Evolutionary conservation across 1,284 basidiomycete genomes (phyloP).

Genomic region (Singerocomus rubriflavus): DNA sequence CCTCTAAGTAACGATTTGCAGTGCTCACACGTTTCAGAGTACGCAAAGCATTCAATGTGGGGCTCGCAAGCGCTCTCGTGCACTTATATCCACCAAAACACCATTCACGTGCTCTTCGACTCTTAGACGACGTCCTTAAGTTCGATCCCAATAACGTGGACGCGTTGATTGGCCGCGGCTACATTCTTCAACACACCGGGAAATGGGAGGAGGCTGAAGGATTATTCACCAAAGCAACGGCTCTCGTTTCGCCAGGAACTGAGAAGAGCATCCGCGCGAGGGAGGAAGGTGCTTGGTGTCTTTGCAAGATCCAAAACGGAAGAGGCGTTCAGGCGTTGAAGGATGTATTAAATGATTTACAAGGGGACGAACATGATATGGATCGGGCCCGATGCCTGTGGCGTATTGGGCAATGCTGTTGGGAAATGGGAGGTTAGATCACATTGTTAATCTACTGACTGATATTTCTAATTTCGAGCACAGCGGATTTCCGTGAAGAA

Average conservation of each 20-base stretch:
- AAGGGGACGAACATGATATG: conserved; percentile 48
- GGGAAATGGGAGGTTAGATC: conserved; percentile 69
- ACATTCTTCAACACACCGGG: conserved; percentile 62
- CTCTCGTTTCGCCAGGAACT: conserved; percentile 45
- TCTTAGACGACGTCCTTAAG: conserved; percentile 72
- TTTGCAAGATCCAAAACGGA: conserved; percentile 54
- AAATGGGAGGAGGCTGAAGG: conserved; percentile 71
- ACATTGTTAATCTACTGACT: background rate
- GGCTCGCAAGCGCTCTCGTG: conserved; percentile 73
- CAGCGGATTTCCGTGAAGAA: conserved; percentile 50
- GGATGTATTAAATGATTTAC: conserved; percentile 53
- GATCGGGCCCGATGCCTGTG: conserved; percentile 80
- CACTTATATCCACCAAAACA: conserved; percentile 90
- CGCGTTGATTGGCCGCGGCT: conserved; percentile 74
- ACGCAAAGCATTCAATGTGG: conserved; percentile 59
- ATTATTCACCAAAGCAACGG: conserved; percentile 56
- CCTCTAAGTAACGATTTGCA: background rate
- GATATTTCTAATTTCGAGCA: conserved; percentile 5
- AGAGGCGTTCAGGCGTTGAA: conserved; percentile 58
- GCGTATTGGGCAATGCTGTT: conserved; percentile 77
- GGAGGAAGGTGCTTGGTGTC: conserved; percentile 89
- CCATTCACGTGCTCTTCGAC: conserved; percentile 72
- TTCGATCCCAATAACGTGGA: conserved; percentile 61
- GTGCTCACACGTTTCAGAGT: conserved; percentile 40
- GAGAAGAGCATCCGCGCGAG: conserved; percentile 62